A percentile compares a stretch with the other conserved stretches of the same genome.
Conservation (phyloP, 192 early-diverging fungal genomes). For the Coemansia asiatica region DNA sequence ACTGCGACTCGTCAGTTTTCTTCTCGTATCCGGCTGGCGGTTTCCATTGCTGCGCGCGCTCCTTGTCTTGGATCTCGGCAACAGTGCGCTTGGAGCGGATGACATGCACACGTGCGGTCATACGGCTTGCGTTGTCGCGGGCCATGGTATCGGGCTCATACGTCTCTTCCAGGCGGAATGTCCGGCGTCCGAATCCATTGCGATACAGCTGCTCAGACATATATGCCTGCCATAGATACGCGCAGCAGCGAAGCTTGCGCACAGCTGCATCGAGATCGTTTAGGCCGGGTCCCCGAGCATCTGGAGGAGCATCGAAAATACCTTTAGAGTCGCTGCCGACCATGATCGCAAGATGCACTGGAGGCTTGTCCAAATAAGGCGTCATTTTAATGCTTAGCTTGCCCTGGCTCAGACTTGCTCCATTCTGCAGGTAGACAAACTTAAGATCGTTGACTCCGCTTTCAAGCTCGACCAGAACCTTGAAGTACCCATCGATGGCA, state of each 20-base stretch:
- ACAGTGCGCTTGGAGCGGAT: constrained; percentile 53
- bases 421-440: constrained; percentile 51
- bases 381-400: constrained; percentile 55
- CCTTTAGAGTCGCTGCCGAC: constrained; percentile 60
- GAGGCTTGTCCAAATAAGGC: constrained; percentile 58
- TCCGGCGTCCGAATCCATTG: constrained; percentile 67
- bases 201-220: constrained; percentile 69
- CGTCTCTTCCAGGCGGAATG: constrained; percentile 64
- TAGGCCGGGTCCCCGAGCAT: constrained; percentile 44
- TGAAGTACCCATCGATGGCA: constrained; percentile 60
- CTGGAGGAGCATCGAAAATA: constrained; percentile 62
- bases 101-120: constrained; percentile 61
- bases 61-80: constrained; percentile 60
- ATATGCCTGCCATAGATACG: constrained; percentile 75
- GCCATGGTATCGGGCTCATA: constrained; percentile 58
- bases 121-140: constrained; percentile 43
- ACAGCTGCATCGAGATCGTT: constrained; percentile 57
- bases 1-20: constrained; percentile 50
- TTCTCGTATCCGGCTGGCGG: constrained; percentile 40
- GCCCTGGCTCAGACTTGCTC: constrained; percentile 11
- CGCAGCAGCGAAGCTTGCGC: constrained; percentile 61
- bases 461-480: constrained; percentile 60
- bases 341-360: constrained; percentile 60
- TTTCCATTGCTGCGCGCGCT: constrained; percentile 62
- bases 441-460: constrained; percentile 58